A percentile compares a stretch with the other conserved stretches of the same genome.
Conservation (phyloP, 73 alveolate species). For the Paramecium pentaurelia region DNA sequence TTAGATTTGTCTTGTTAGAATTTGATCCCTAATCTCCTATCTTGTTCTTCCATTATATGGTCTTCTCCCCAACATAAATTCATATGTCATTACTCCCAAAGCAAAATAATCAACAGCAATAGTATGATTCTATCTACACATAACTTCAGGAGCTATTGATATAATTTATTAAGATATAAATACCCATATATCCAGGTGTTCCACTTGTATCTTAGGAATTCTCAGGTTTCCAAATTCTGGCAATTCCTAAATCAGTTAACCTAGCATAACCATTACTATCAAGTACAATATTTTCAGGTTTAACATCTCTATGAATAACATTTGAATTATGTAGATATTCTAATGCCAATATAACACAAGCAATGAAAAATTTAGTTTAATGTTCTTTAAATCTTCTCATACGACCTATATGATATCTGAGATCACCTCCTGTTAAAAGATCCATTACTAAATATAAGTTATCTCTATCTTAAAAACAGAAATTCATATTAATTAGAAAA, state of each 20-base stretch:
- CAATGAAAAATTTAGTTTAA: conserved; percentile 85
- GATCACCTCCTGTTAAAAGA: conserved; percentile 93
- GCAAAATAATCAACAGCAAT: conserved; percentile 70
- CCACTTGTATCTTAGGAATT: conserved; percentile 95
- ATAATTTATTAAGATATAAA: not conserved
- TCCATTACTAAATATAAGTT: conserved; percentile 91
- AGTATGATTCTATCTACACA: conserved; percentile 67
- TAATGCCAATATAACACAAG: conserved; percentile 87
- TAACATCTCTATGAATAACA: conserved; percentile 93
- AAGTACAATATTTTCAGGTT: conserved; percentile 95
- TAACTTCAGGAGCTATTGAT: conserved; percentile 69
- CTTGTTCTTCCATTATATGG: conserved; percentile 89
- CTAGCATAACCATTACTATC: conserved; percentile 83
- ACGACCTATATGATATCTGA: conserved; percentile 88
- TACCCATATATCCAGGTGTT: conserved; percentile 96
- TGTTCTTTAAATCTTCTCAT: conserved; percentile 86
- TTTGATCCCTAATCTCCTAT: conserved; percentile 75
- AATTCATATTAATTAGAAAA: conserved; percentile 88
- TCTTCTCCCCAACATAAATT: conserved; percentile 77
- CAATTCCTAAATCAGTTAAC: conserved; percentile 94
- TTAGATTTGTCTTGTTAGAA: conserved; percentile 68
- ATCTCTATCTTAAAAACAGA: conserved; percentile 92
- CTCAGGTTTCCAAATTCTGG: conserved; percentile 78
- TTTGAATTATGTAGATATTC: conserved; percentile 90
- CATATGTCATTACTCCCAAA: conserved; percentile 73